These are phyloP conservation scores for Tulasnella sp. DNA, from an alignment of 768 basidiomycete genomes.

Conservation along the genomic window DNA sequence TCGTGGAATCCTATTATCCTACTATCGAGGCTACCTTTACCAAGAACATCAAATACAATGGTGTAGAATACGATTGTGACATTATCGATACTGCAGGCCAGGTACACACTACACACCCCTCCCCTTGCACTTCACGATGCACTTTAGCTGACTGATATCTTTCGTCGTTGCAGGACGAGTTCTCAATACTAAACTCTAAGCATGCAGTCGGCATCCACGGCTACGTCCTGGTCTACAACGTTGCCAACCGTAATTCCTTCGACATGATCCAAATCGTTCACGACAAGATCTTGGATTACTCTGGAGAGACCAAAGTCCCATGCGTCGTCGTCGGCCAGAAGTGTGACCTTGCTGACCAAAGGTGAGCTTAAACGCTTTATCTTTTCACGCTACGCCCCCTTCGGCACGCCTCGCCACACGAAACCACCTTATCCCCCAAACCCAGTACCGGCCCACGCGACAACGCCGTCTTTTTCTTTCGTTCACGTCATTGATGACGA, in stretches of 20 bases:
- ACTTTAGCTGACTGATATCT: slow-evolving; percentile 9
- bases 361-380: slow-evolving; percentile 46
- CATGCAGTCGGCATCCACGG: slow-evolving; percentile 97
- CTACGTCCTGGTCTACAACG: slow-evolving; percentile 93
- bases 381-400: slow-evolving; percentile 11
- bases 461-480: slow-evolving; percentile 31
- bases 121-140: neutral
- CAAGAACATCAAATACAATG: slow-evolving; percentile 82
- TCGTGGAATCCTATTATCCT: slow-evolving; percentile 90
- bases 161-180: slow-evolving; percentile 71
- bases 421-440: slow-evolving; percentile 24
- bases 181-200: slow-evolving; percentile 86
- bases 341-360: slow-evolving; percentile 64
- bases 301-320: slow-evolving; percentile 76
- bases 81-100: slow-evolving; percentile 98
- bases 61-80: slow-evolving; percentile 90
- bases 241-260: slow-evolving; percentile 83
- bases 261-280: slow-evolving; percentile 92
- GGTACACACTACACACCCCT: slow-evolving; percentile 45
- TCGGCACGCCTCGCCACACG: slow-evolving; percentile 6
- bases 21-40: slow-evolving; percentile 87
- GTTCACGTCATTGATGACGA: slow-evolving; percentile 19
- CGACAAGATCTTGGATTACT: slow-evolving; percentile 88
- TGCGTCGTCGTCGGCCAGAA: slow-evolving; percentile 95
- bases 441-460: slow-evolving; percentile 29